Evolutionary conservation across 257 asterid genomes (phyloP), one percentile per base, ranked within the genome.

Genomic region (Cordia subcordata): DNA sequence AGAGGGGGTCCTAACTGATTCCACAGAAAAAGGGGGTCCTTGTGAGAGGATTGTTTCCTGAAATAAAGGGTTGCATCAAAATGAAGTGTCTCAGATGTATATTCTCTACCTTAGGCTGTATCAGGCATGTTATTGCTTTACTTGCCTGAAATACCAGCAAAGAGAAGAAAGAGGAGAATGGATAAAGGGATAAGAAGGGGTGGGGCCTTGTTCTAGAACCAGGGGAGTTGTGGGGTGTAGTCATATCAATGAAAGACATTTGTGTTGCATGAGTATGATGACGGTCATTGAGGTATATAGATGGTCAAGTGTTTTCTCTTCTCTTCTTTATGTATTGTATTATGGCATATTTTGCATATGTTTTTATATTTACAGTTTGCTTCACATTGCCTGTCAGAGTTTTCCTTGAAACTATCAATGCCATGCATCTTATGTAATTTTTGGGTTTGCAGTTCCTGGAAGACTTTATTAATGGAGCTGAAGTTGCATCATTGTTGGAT

Each of bases 391-490:
- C 35, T 61, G 5, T 21, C 15, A 42, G 18, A 46, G 8, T 46
- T 47, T 5, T 1, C 54, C 57, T 53, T 50, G 55, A 50, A 50
- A 5, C 16, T 27, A 11, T 15, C 9, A 23, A 50, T 10, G 62
- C 50, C n/a, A 53, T 57, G 17, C 42, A 16, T 51, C 6, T 42
- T 23, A 53, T 66, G 13, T 45, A 39, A 8, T 60, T 8, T 47
- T 69, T 39, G n/a, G 40, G 11, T 13, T 19, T 39, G 62, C 86
- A 93, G 99, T 93, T 93, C 87, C 79, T 93, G 58, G 99, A 93
- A 83, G 99, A 93, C 79, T 93, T 89, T 77, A 83, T 93, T 19
- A 90, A 93, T 58, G 99, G 97, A 68, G 95, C 86, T 72, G 99
- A 93, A 72, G 97, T 89, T 63, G 90, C 90, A 59, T 89, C 99